These are phyloP conservation scores for Rhizopus microsporus DNA, from an alignment of 371 early-diverging fungal genomes.

Conservation along the genomic window DNA sequence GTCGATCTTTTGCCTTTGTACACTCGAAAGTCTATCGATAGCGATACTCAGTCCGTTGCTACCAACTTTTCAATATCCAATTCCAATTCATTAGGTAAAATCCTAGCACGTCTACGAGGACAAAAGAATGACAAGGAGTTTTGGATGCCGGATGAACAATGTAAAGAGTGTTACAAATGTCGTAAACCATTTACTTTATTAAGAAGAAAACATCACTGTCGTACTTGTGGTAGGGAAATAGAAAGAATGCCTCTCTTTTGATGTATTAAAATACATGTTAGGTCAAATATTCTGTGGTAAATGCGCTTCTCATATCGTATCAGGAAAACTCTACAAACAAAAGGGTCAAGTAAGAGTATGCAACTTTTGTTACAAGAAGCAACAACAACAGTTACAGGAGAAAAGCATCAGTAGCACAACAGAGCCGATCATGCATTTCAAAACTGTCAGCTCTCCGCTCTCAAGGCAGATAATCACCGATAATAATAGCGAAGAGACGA, in stretches of 20 bases:
- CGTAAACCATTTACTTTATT: conserved; percentile 71
- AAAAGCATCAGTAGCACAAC: background rate
- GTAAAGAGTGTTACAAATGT: conserved; percentile 85
- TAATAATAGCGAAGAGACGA: background rate
- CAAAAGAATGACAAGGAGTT: conserved; percentile 71
- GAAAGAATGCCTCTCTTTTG: background rate
- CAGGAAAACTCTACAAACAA: conserved; percentile 72
- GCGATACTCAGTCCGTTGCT: conserved; percentile 56
- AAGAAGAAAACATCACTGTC: conserved; percentile 83
- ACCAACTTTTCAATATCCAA: conserved; percentile 59
- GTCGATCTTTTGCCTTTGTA: conserved; percentile 39
- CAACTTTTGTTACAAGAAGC: conserved; percentile 69
- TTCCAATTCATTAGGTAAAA: conserved; percentile 58
- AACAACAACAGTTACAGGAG: conserved; percentile 41
- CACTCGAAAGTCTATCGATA: conserved; percentile 48
- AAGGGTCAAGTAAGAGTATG: conserved; percentile 79
- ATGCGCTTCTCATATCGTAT: conserved; percentile 77
- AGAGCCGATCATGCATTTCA: conserved; percentile 1
- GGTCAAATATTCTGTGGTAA: conserved; percentile 81
- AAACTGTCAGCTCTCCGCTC: conserved; percentile 2
- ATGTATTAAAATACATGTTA: conserved; percentile 22
- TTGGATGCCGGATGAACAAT: conserved; percentile 88
- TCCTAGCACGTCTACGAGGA: conserved; percentile 60
- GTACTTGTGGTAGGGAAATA: conserved; percentile 71
- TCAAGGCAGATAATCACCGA: conserved; percentile 3